Conservation (phyloP, 2,329 filamentous ascomycete species). For the Rutstroemia sp. region DNA sequence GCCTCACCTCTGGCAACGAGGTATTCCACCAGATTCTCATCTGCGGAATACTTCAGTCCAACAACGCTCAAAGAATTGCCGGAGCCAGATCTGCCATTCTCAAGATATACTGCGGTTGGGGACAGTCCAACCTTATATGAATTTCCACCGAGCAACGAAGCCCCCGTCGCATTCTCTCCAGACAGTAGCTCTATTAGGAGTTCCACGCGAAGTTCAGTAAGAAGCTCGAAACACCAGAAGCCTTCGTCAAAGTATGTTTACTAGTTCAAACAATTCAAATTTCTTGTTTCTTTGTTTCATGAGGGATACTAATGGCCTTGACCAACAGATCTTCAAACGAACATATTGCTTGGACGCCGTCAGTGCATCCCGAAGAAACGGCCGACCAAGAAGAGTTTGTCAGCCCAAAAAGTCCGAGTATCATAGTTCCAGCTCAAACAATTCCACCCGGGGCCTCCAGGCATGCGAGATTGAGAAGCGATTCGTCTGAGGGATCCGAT, state of each 20-base stretch:
- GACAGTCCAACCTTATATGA: slow-evolving; percentile 58
- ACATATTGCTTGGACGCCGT: slow-evolving; percentile 19
- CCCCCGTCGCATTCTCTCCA: slow-evolving; percentile 2
- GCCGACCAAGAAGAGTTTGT: slow-evolving; percentile 11
- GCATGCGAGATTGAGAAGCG: slow-evolving; percentile 27
- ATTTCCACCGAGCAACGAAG: slow-evolving; percentile 34
- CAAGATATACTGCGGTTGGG: slow-evolving; percentile 43
- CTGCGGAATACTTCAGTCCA: slow-evolving; percentile 30
- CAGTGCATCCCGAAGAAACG: slow-evolving; percentile 13
- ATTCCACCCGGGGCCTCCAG: slow-evolving; percentile 14
- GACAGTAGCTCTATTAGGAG: neutral
- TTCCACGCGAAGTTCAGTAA: slow-evolving; percentile 6
- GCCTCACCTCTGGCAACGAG: slow-evolving; percentile 45
- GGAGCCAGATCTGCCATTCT: slow-evolving; percentile 44
- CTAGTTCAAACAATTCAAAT: neutral
- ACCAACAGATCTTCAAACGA: slow-evolving; percentile 21
- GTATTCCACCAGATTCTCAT: slow-evolving; percentile 43
- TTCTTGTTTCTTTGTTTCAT: neutral
- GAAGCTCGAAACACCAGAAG: slow-evolving; percentile 3
- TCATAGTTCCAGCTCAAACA: slow-evolving; percentile 19
- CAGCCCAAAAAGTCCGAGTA: slow-evolving; percentile 19
- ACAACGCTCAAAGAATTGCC: slow-evolving; percentile 34
- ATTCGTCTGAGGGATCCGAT: slow-evolving; percentile 23
- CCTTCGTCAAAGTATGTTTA: slow-evolving; percentile 10
- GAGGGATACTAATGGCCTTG: neutral